Evolutionary conservation across 352 stramenopile species (phyloP), one percentile per base, ranked within the genome.

Genomic region (Phytophthora pinifolia): DNA sequence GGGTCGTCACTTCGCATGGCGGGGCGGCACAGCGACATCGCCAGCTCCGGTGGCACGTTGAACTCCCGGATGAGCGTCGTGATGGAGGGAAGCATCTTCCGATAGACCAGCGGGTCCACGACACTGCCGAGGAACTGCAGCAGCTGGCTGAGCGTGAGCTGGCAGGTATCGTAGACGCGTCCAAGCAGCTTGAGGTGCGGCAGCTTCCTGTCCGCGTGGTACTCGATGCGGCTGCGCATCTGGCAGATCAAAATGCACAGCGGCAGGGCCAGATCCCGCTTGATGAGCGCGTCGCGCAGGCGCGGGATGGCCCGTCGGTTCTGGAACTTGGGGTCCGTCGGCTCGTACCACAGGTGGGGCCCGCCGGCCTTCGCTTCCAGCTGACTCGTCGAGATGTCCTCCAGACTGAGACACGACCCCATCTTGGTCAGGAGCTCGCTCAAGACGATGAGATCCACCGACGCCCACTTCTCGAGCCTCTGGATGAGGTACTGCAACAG

Each of bases 401-500:
- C 83, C 43, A 95, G 76, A 20, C 77, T 91, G 46, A 92, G 79
- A 34, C 84, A 94, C 9, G 82, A 92, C 2, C 84, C 87, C 86
- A 96, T 95, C 44, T 92, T 92, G 4, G 79, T 83, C n/a, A 96
- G 53, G 10, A 96, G 48, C 45, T 96, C 86, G 58, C 83, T 94
- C n/a, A 96, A 46, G 10, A 96, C 82, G 7, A 96, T 73, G 13
- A 96, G 58, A 58, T 96, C 83, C 2, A 92, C 83, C 1, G 82
- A 91, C 32, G 87, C 82, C 80, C 84, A 92, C 38, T 82, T 88
- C 56, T 86, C 70, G 14, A 98, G 75, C 4, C 91, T 80, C 46
- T 89, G 74, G 25, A 97, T 90, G 27, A 98, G 60, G 63, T 97
- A 98, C 34, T 86, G 76, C 6, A 98, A 59, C 22, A 98, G 72